Evolutionary conservation across 1,284 basidiomycete genomes (phyloP).

Genomic region (Tausonia pullulans): DNA sequence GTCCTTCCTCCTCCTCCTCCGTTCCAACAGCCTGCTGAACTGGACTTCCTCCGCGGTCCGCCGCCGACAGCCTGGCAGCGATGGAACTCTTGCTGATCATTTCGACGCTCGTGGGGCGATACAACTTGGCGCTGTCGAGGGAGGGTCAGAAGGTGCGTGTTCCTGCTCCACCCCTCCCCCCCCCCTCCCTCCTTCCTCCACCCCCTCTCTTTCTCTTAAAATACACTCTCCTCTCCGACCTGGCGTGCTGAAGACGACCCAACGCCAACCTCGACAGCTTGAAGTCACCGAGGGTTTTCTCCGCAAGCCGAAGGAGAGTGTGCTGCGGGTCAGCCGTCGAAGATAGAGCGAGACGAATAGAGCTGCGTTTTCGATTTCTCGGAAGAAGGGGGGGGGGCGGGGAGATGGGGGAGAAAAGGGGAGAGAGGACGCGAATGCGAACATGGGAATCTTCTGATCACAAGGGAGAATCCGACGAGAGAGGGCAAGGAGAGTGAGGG

Average conservation of each 20-base stretch:
- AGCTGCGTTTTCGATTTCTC: background rate
- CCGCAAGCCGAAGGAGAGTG: constrained; percentile 6
- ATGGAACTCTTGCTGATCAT: constrained; percentile 64
- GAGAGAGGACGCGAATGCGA: background rate
- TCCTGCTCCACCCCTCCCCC: background rate
- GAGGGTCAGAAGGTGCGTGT: background rate
- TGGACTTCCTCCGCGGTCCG: background rate
- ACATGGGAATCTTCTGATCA: no score
- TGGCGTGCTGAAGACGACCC: no score
- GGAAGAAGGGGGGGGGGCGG: background rate
- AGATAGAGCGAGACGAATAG: no score
- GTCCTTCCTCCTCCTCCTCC: constrained; percentile 1
- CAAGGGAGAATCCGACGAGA: no score
- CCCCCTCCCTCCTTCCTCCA: background rate
- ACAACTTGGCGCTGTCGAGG: constrained; percentile 45
- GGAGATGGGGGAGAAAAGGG: background rate
- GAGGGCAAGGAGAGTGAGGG: no score
- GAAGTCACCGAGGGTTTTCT: constrained; percentile 15
- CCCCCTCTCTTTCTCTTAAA: no score
- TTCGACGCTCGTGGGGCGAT: constrained; percentile 57
- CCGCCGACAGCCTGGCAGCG: constrained; percentile 48
- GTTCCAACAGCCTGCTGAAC: background rate
- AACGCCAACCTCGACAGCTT: background rate
- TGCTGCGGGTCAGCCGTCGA: background rate
- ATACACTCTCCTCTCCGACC: no score